phyloP scores from a whole-genome alignment of 2,329 filamentous ascomycete species.

The Penicillium sp. region DNA sequence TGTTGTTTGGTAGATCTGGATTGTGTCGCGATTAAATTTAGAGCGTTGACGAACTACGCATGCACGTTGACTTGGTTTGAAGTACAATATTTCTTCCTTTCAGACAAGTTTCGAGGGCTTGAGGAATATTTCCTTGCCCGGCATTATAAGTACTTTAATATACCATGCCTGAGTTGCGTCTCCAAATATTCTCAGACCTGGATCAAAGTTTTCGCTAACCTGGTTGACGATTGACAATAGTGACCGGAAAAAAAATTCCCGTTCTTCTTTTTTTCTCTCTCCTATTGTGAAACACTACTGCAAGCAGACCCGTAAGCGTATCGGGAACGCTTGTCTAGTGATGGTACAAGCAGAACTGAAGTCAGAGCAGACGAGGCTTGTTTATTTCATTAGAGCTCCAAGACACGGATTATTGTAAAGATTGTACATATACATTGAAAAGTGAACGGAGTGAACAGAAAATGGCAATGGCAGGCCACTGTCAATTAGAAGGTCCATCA shows the following conservation, averaged over 20 bases:
- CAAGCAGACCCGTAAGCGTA: neutral
- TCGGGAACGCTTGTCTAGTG: neutral
- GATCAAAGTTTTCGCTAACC: neutral
- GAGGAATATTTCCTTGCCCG: neutral
- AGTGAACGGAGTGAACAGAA: neutral
- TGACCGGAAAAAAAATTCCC: neutral
- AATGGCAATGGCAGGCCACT: neutral
- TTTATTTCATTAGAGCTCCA: no score
- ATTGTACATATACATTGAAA: neutral
- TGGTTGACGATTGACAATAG: neutral
- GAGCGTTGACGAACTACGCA: neutral
- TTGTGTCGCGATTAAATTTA: neutral
- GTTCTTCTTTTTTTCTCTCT: neutral
- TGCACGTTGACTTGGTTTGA: neutral
- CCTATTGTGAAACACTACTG: neutral
- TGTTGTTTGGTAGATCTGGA: neutral
- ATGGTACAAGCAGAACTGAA: neutral
- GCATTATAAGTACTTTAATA: neutral
- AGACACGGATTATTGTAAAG: neutral
- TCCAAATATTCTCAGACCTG: neutral
- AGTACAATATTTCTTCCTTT: neutral
- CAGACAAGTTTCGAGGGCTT: neutral
- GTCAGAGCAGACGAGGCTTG: neutral
- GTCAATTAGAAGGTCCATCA: constrained; percentile 30
- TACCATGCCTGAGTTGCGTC: neutral